phyloP scores from a whole-genome alignment of 768 basidiomycete genomes.

The Pulveroboletus sp. region DNA sequence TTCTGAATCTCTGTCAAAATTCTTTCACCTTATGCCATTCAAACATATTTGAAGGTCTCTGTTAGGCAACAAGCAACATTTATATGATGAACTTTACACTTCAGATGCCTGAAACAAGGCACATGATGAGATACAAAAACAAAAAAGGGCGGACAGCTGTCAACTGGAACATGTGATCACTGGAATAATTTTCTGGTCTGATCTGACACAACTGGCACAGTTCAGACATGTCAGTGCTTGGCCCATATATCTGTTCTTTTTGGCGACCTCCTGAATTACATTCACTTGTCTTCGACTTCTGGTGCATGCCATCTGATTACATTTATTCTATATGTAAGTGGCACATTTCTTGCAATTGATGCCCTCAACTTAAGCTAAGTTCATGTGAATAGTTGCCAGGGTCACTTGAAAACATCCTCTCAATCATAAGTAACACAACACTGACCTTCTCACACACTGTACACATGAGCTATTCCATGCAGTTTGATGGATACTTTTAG shows the following conservation, averaged over 20 bases:
- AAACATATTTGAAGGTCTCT: neutral
- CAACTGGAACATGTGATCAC: neutral
- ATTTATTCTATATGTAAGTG: neutral
- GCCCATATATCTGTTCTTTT: neutral
- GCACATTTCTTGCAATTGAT: too few species aligned
- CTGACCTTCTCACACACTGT: neutral
- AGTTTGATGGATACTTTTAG: neutral
- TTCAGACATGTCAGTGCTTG: neutral
- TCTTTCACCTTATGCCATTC: neutral
- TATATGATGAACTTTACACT: slow-evolving; percentile 21
- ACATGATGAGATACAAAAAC: slow-evolving; percentile 19
- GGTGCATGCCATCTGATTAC: neutral
- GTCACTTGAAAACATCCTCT: neutral
- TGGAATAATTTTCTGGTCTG: neutral
- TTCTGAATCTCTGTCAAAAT: neutral
- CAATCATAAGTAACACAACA: neutral
- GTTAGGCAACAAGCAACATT: neutral
- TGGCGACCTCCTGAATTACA: neutral
- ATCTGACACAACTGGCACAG: neutral
- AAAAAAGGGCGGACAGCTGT: neutral
- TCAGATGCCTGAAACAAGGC: slow-evolving; percentile 19
- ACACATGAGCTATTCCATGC: neutral
- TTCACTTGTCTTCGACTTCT: neutral
- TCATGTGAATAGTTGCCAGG: neutral
- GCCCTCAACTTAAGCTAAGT: too few species aligned